These are phyloP conservation scores for Ophiostoma pallidulum DNA, from an alignment of 2,329 filamentous ascomycete species.

Conservation along the genomic window DNA sequence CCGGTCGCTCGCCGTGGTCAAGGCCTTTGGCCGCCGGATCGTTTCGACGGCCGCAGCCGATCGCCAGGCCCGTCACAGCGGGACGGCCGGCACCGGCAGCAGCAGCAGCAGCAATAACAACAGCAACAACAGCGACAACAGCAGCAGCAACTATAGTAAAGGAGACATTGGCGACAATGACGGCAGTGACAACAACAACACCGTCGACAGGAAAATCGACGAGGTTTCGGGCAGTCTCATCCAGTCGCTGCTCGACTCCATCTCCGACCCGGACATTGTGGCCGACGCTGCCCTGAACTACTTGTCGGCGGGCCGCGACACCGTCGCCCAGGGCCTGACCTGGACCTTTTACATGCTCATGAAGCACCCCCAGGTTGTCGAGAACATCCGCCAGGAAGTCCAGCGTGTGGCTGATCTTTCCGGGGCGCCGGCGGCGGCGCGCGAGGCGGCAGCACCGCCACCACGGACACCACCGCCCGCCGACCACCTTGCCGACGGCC, in stretches of 20 bases:
- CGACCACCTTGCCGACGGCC: conserved; percentile 16
- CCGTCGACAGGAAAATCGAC: conserved; percentile 23
- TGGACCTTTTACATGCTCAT: conserved; percentile 56
- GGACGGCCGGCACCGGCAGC: neutral
- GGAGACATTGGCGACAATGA: too few relatives aligned
- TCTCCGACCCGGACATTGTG: conserved; percentile 45
- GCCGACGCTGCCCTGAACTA: conserved; percentile 58
- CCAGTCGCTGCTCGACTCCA: conserved; percentile 48
- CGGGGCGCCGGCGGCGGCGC: too few relatives aligned
- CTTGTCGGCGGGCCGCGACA: conserved; percentile 55
- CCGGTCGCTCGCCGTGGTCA: conserved; percentile 32
- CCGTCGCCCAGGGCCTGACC: conserved; percentile 54
- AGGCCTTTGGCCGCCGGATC: conserved; percentile 46
- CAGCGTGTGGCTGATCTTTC: too few relatives aligned
- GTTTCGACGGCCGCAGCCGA: conserved; percentile 44
- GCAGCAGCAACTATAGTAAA: too few relatives aligned
- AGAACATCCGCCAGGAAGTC: conserved; percentile 36
- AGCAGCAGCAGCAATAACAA: neutral
- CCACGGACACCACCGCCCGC: too few relatives aligned
- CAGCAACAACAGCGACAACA: neutral
- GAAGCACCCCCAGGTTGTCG: conserved; percentile 33
- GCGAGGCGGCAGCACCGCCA: too few relatives aligned
- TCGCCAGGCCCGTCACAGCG: conserved; percentile 18
- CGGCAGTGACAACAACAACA: neutral
- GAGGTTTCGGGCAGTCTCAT: conserved; percentile 47